Conservation (phyloP, 176 grass and related monocot species). For the Oryza rufipogon region DNA sequence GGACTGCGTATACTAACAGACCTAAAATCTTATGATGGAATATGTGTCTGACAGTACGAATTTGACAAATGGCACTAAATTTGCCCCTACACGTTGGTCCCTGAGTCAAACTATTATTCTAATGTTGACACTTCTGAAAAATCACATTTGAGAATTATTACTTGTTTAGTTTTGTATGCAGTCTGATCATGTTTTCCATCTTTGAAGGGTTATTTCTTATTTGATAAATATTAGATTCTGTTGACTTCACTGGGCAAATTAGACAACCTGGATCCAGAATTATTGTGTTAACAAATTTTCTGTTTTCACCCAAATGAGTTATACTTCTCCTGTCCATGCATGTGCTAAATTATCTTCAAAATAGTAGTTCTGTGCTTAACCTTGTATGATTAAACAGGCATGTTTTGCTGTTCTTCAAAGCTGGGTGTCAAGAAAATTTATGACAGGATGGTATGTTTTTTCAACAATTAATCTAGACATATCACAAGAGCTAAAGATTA, state of each 20-base stretch:
- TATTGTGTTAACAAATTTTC: background rate
- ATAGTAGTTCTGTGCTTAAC: slow-evolving; percentile 13
- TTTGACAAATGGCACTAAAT: background rate
- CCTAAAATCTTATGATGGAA: background rate
- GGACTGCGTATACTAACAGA: background rate
- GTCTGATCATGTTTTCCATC: background rate
- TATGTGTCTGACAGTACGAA: background rate
- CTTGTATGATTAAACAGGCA: slow-evolving; percentile 56
- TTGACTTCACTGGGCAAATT: slow-evolving; percentile 12
- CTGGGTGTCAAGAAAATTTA: slow-evolving; percentile 96
- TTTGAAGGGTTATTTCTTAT: background rate
- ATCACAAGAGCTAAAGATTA: slow-evolving; percentile 3
- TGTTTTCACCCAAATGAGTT: slow-evolving; percentile 6
- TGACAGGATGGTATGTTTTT: slow-evolving; percentile 88
- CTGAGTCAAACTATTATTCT: background rate
- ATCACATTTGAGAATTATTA: background rate
- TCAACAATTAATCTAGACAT: slow-evolving; percentile 24
- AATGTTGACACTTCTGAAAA: background rate
- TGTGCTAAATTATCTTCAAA: background rate
- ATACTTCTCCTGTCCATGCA: background rate
- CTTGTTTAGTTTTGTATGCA: slow-evolving; percentile 1
- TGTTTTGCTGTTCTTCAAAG: slow-evolving; percentile 96
- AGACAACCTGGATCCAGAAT: background rate
- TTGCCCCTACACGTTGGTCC: background rate
- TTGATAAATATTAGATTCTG: background rate